Conservation (phyloP, 768 basidiomycete species). For the Panus rudis region DNA sequence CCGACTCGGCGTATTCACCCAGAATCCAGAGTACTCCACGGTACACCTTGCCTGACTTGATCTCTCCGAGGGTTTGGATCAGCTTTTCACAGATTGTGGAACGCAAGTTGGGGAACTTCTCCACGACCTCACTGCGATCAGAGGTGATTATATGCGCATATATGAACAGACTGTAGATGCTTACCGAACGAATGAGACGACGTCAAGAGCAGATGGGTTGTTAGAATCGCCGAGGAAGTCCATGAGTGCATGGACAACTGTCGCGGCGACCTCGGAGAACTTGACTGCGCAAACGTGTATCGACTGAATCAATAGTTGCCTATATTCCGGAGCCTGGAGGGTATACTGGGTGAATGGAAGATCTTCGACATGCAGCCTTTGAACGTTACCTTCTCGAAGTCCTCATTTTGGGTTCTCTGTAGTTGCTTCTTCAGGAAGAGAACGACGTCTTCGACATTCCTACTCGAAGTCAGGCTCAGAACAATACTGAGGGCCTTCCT, state of each 20-base stretch:
- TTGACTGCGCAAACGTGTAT: conserved; percentile 96
- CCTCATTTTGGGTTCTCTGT: conserved; percentile 85
- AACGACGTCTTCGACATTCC: conserved; percentile 96
- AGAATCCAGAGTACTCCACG: conserved; percentile 96
- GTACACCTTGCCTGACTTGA: conserved; percentile 96
- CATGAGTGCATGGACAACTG: conserved; percentile 89
- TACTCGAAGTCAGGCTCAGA: conserved; percentile 84
- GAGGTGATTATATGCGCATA: neutral
- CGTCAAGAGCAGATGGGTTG: conserved; percentile 92
- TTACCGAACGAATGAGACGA: conserved; percentile 75
- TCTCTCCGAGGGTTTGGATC: conserved; percentile 69
- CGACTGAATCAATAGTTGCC: conserved; percentile 93
- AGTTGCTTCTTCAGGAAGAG: conserved; percentile 96
- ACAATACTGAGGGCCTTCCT: conserved; percentile 87
- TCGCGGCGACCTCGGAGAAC: conserved; percentile 94
- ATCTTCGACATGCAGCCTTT: neutral
- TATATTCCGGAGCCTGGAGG: conserved; percentile 80
- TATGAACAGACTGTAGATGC: neutral
- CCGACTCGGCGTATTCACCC: conserved; percentile 84
- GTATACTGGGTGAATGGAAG: neutral
- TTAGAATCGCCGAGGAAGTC: conserved; percentile 93
- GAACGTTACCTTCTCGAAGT: conserved; percentile 93
- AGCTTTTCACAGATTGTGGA: conserved; percentile 80
- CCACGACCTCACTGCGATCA: conserved; percentile 75
- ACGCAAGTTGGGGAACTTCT: conserved; percentile 90